Conservation (phyloP, 768 basidiomycete species). For the Tylopilus rubrobrunneus region DNA sequence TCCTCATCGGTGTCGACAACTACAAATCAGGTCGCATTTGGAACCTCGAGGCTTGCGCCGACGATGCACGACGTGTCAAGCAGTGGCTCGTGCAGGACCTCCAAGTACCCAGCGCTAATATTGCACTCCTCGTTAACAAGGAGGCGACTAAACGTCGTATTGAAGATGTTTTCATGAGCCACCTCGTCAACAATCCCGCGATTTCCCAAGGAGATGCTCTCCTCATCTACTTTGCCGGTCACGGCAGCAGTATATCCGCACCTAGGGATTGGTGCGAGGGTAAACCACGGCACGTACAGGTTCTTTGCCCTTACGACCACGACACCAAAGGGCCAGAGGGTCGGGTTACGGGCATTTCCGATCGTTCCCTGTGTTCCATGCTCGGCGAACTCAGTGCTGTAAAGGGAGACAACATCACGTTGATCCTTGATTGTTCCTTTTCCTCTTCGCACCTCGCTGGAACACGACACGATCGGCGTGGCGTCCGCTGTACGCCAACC, state of each 20-base stretch:
- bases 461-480: slow-evolving; percentile 42
- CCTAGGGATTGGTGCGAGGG: slow-evolving; percentile 58
- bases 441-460: slow-evolving; percentile 37
- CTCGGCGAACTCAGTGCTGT: slow-evolving; percentile 48
- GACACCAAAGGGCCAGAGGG: slow-evolving; percentile 47
- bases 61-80: slow-evolving; percentile 57
- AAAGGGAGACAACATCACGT: slow-evolving; percentile 68
- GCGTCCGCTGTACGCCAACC: slow-evolving; percentile 59
- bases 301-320: slow-evolving; percentile 66
- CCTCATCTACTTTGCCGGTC: slow-evolving; percentile 71
- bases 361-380: slow-evolving; percentile 61
- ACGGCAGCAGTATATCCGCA: slow-evolving; percentile 56
- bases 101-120: slow-evolving; percentile 54
- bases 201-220: slow-evolving; percentile 63
- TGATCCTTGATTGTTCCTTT: slow-evolving; percentile 67
- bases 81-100: slow-evolving; percentile 56
- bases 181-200: slow-evolving; percentile 57
- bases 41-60: slow-evolving; percentile 63
- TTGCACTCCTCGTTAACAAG: slow-evolving; percentile 52
- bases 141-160: slow-evolving; percentile 61
- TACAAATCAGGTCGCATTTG: slow-evolving; percentile 64
- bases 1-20: slow-evolving; percentile 65
- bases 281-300: slow-evolving; percentile 43
- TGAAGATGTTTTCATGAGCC: slow-evolving; percentile 56
- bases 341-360: slow-evolving; percentile 59